Evolutionary conservation across 345 rosid species (phyloP).

Genomic region (Clausena lansium): DNA sequence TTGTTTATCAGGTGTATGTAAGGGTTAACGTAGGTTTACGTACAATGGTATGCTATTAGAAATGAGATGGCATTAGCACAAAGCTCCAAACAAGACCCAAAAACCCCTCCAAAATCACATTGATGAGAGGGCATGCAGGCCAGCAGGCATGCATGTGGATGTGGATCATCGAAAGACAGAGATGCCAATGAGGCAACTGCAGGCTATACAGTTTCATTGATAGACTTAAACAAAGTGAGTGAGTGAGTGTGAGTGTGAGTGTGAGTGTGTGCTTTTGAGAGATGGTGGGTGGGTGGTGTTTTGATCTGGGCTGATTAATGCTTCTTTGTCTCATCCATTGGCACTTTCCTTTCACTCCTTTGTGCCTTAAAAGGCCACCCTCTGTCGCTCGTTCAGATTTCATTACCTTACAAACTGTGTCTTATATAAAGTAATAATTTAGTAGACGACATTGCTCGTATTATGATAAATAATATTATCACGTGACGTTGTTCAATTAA

Average conservation of each 20-base stretch:
- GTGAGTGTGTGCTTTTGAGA: neutral
- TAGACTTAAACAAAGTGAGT: neutral
- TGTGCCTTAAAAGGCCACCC: neutral
- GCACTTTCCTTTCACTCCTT: constrained; percentile 13
- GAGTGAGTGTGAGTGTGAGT: neutral
- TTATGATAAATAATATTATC: too few species aligned
- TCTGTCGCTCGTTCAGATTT: neutral
- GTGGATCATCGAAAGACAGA: constrained; percentile 13
- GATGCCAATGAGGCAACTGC: constrained; percentile 9
- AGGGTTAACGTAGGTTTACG: too few species aligned
- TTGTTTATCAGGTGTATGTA: too few species aligned
- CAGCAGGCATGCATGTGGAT: neutral
- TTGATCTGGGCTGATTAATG: constrained; percentile 20
- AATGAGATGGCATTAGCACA: neutral
- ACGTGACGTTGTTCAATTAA: too few species aligned
- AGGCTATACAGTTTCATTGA: constrained; percentile 1
- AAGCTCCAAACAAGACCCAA: neutral
- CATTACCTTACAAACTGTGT: too few species aligned
- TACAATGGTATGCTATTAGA: neutral
- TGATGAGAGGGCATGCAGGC: neutral
- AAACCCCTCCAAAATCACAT: neutral
- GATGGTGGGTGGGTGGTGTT: constrained; percentile 6
- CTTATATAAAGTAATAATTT: too few species aligned
- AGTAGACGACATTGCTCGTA: neutral
- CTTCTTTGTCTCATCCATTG: constrained; percentile 35